phyloP scores from a whole-genome alignment of 208 protist species.

The Acanthamoeba sp. region DNA sequence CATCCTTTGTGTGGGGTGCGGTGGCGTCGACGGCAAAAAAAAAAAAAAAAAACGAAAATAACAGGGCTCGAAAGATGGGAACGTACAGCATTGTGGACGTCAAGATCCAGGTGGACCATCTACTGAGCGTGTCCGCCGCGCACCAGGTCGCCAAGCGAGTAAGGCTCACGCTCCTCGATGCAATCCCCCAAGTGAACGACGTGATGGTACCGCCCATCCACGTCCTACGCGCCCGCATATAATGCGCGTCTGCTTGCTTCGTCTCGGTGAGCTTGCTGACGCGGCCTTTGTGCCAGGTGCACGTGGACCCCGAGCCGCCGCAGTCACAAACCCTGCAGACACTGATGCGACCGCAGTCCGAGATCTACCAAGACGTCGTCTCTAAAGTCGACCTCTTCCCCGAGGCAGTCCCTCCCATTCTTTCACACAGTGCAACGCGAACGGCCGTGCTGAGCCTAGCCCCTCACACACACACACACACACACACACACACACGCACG shows the following conservation, averaged over 20 bases:
- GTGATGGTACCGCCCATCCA: not conserved
- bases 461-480: not conserved
- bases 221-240: no score
- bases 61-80: slow-evolving; percentile 36
- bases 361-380: not conserved
- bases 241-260: no score
- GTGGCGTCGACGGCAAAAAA: no score
- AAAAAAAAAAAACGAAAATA: no score
- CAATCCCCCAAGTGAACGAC: not conserved
- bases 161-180: not conserved
- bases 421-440: no score
- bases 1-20: no score
- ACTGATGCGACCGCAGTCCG: slow-evolving; percentile 38
- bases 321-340: slow-evolving; percentile 32
- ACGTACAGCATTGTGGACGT: slow-evolving; percentile 48
- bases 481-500: not conserved
- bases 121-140: slow-evolving; percentile 11
- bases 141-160: slow-evolving; percentile 32
- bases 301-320: slow-evolving; percentile 35
- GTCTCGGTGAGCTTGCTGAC: not conserved
- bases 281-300: not conserved
- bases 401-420: not conserved
- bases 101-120: slow-evolving; percentile 7
- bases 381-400: slow-evolving; percentile 13
- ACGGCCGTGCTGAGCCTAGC: no score